These are phyloP conservation scores for Talaromyces piceae DNA, from an alignment of 2,329 filamentous ascomycete genomes.

Conservation along the genomic window DNA sequence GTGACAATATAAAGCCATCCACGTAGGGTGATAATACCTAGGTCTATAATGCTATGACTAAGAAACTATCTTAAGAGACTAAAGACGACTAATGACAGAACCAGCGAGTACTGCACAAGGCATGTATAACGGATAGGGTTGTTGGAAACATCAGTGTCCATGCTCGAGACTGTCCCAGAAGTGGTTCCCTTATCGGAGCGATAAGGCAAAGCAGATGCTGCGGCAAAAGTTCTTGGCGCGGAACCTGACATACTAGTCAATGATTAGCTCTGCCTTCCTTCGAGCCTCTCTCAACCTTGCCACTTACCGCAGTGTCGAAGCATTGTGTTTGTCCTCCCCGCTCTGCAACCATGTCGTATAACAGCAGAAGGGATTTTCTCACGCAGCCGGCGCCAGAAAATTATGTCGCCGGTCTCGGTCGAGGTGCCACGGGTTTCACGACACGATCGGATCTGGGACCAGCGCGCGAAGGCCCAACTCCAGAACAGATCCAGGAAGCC, in stretches of 20 bases:
- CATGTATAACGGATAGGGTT: too few relatives aligned
- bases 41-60: too few relatives aligned
- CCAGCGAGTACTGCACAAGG: too few relatives aligned
- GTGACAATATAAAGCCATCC: too few relatives aligned
- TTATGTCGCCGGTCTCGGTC: conserved; percentile 91
- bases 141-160: too few relatives aligned
- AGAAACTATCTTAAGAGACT: too few relatives aligned
- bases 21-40: too few relatives aligned
- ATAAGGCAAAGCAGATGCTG: conserved; percentile 1
- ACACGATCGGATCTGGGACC: conserved; percentile 94
- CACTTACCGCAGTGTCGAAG: conserved; percentile 1
- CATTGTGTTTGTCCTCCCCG: background rate
- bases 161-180: too few relatives aligned
- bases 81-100: too few relatives aligned
- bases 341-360: conserved; percentile 43
- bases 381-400: conserved; percentile 79
- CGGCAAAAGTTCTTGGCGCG: background rate
- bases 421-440: conserved; percentile 96
- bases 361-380: conserved; percentile 71
- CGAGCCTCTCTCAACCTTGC: background rate
- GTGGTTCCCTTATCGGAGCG: conserved; percentile 7
- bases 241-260: background rate
- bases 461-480: conserved; percentile 86
- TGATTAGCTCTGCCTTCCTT: background rate
- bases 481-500: conserved; percentile 97